These are phyloP conservation scores for Entomophthora muscae DNA, from an alignment of 371 early-diverging fungal species.

Conservation along the genomic window DNA sequence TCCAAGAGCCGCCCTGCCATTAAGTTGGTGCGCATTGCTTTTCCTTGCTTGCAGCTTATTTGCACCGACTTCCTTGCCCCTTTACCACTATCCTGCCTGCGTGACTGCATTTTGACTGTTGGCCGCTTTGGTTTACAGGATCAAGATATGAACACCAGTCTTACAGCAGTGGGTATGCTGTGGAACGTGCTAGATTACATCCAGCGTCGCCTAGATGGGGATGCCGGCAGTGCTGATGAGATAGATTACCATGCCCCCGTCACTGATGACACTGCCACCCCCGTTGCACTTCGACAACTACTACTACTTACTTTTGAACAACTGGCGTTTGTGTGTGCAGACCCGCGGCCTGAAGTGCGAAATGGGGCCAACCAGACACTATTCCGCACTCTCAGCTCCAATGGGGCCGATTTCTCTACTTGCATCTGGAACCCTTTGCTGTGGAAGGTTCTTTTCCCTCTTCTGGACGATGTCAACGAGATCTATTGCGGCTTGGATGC, in stretches of 20 bases:
- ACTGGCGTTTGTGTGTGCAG: conserved; percentile 66
- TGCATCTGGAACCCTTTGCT: conserved; percentile 70
- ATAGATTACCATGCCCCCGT: neutral
- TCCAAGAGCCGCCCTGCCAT: neutral
- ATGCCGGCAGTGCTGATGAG: neutral
- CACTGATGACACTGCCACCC: neutral
- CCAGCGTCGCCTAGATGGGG: conserved; percentile 37
- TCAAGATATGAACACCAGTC: conserved; percentile 85
- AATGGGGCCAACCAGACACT: conserved; percentile 88
- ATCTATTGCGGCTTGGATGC: conserved; percentile 16
- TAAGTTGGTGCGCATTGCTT: conserved; percentile 64
- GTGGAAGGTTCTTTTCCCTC: conserved; percentile 76
- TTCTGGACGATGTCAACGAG: conserved; percentile 58
- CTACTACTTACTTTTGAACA: conserved; percentile 77
- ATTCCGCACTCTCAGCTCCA: conserved; percentile 79
- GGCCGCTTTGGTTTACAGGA: conserved; percentile 65
- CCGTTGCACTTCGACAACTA: conserved; percentile 28
- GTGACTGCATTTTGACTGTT: conserved; percentile 64
- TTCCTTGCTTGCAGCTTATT: conserved; percentile 86
- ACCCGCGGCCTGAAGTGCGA: conserved; percentile 80
- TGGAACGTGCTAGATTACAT: conserved; percentile 81
- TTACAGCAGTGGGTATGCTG: conserved; percentile 80
- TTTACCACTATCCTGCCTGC: conserved; percentile 52
- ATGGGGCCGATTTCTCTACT: conserved; percentile 43
- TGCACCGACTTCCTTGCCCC: conserved; percentile 83